Base-by-base conservation (phyloP, 2,329 filamentous ascomycete genomes). In the Sclerotinia spermophila region DNA sequence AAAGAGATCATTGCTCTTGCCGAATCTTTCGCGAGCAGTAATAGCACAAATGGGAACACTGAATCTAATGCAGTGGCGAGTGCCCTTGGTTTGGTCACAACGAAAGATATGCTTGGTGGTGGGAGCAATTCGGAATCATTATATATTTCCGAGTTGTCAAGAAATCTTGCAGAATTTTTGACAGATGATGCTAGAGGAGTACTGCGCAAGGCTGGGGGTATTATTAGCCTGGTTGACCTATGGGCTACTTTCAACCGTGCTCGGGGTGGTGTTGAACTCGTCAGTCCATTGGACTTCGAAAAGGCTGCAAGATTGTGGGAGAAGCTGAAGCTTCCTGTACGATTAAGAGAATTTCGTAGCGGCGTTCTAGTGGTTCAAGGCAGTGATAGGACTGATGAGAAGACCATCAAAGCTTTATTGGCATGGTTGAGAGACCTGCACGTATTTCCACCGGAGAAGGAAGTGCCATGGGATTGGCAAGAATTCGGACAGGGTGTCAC, bases 171-270 rank as follows among this genome's bases (percentile, higher is more conserved):
- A 11, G 94, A 97, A 80, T 97, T 95, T 77, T 83, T 97, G 17
- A 95, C 93, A 0, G 94, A 97, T 79, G 94, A 97, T 79, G 85
- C 90, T 3, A 86, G 91, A 69, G 92, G 92, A 0, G 86, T 97
- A 1, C 83, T 97, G 33, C 89, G 89, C 71, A 89, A 88, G 73
- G 91, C 94, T 62, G 94, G 94, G 7, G 94, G 94, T 1, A 96
- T 97, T 76, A 92, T 97, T 79, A 95, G 89, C 51, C 84, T 97
- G 1, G 93, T 97, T 19, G 94, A 97, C 78, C 85, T 97, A 0
- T 97, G 94, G 94, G 93, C 94, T 40, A 89, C 96, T 74, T 98
- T 98, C 83, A 99, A 99, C 81, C 89, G 95, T 45, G 93, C 92
- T 42, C 88, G 95, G 68, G 95, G 95, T 67, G 96, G 95, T 11